Evolutionary conservation across 805 yeast species (phyloP).

Genomic region (Zygotorulaspora danielsina): DNA sequence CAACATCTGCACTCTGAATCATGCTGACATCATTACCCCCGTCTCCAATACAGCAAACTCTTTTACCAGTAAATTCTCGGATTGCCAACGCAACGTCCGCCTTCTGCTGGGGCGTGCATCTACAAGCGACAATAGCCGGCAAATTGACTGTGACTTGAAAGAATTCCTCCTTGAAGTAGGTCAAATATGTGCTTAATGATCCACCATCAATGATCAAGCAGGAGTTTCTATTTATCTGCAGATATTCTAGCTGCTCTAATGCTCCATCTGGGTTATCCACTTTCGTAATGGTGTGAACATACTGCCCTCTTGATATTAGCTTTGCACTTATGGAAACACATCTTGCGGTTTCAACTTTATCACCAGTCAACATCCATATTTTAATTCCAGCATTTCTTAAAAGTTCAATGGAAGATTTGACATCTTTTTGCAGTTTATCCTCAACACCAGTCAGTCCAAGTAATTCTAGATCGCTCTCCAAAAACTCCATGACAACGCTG

Average conservation of each 20-base stretch:
- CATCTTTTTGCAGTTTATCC: slow-evolving; percentile 87
- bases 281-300: slow-evolving; percentile 79
- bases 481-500: slow-evolving; percentile 56
- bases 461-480: slow-evolving; percentile 81
- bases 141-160: slow-evolving; percentile 69
- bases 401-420: slow-evolving; percentile 85
- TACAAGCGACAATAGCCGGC: slow-evolving; percentile 96
- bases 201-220: slow-evolving; percentile 93
- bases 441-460: slow-evolving; percentile 96
- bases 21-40: slow-evolving; percentile 99
- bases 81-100: slow-evolving; percentile 89
- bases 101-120: slow-evolving; percentile 98
- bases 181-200: slow-evolving; percentile 67
- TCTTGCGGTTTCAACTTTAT: slow-evolving; percentile 95
- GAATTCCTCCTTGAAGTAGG: slow-evolving; percentile 63
- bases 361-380: slow-evolving; percentile 99
- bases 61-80: slow-evolving; percentile 70
- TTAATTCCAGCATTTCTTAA: slow-evolving; percentile 94
- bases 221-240: slow-evolving; percentile 50
- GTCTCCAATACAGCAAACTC: slow-evolving; percentile 98
- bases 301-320: slow-evolving; percentile 88
- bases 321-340: slow-evolving; percentile 97
- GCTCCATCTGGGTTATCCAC: slow-evolving; percentile 59
- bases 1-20: slow-evolving; percentile 99
- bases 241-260: slow-evolving; percentile 65